A percentile compares a stretch with the other conserved stretches of the same genome.
These are phyloP conservation scores for Leishmania tarentolae DNA, from an alignment of 208 protist species.

Conservation along the genomic window DNA sequence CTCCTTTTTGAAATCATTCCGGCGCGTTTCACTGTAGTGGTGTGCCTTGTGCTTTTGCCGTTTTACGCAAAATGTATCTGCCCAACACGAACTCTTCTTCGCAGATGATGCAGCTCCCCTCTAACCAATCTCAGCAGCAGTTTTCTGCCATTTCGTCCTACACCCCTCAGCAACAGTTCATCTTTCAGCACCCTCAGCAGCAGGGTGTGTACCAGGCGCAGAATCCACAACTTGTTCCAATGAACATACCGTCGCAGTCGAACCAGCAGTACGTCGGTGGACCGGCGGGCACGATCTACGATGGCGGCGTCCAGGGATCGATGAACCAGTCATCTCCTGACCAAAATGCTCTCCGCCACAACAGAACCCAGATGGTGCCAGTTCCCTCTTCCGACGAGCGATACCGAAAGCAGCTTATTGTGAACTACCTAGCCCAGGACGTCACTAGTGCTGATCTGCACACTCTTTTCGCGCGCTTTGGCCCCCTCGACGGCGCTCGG, in stretches of 20 bases:
- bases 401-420: slow-evolving; percentile 79
- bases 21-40: not conserved
- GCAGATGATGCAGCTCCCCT: slow-evolving; percentile 37
- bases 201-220: slow-evolving; percentile 38
- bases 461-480: slow-evolving; percentile 71
- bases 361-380: slow-evolving; percentile 39
- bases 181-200: slow-evolving; percentile 40
- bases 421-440: slow-evolving; percentile 78
- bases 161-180: slow-evolving; percentile 32
- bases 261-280: slow-evolving; percentile 42
- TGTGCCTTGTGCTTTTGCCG: not conserved
- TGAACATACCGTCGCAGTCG: slow-evolving; percentile 42
- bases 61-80: slow-evolving; percentile 28
- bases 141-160: slow-evolving; percentile 41
- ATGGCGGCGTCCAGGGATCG: slow-evolving; percentile 27
- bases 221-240: slow-evolving; percentile 36
- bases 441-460: slow-evolving; percentile 64
- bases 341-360: slow-evolving; percentile 24
- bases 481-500: slow-evolving; percentile 62
- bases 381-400: slow-evolving; percentile 57
- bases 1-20: not conserved
- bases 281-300: slow-evolving; percentile 21
- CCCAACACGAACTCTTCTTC: slow-evolving; percentile 26
- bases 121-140: slow-evolving; percentile 41
- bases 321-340: slow-evolving; percentile 30